Base-by-base conservation (phyloP, 805 yeast species). In the Candida oleophila region DNA sequence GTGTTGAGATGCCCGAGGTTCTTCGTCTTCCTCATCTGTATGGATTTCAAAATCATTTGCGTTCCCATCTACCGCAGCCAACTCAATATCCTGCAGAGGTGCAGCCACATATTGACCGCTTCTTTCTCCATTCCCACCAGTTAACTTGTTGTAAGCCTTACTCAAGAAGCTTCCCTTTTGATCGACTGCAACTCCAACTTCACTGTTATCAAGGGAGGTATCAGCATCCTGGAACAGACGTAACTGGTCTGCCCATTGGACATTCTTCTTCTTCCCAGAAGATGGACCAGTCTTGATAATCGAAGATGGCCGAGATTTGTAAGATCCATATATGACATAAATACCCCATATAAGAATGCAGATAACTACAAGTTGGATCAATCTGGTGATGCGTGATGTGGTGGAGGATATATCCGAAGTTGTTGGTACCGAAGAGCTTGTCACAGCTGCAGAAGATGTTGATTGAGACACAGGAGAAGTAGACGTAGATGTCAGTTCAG, bases 241-340 rank as follows among this genome's bases (percentile, higher is more conserved):
- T 46, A 73, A 54, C 55, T 70, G 73, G 49, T 73, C 77, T 9
- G 77, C 77, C 78, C 78, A 73, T 56, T 68, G 76, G 14, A 73
- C 78, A 43, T 71, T 72, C 56, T 73, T 73, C 60, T 70, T 71
- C 44, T 61, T 65, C 1, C 65, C 64, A 12, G 63, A 45, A 2
- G 59, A 43, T 3, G 66, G 49, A 3, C 68, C 56, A 4, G 70
- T 61, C 45, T 68, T 69, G 54, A 73, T 71, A 41, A 73, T 73
- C 3, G 76, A 70, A 8, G 74, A 59, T 14, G 77, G 75, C 41
- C 66, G 53, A 22, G 74, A 60, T 44, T 54, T 60, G 57, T 69
- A 71, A 4, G 70, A 59, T 7, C 65, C 45, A 54, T 71, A 71
- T 37, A 71, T 56, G 14, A 70, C 62, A 50, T 68, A 70, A 4